Percentiles rank a stretch among this genome's conserved stretches.
Evolutionary conservation across 2,329 filamentous ascomycete species (phyloP).

Genomic region (Calonectria hongkongensis): DNA sequence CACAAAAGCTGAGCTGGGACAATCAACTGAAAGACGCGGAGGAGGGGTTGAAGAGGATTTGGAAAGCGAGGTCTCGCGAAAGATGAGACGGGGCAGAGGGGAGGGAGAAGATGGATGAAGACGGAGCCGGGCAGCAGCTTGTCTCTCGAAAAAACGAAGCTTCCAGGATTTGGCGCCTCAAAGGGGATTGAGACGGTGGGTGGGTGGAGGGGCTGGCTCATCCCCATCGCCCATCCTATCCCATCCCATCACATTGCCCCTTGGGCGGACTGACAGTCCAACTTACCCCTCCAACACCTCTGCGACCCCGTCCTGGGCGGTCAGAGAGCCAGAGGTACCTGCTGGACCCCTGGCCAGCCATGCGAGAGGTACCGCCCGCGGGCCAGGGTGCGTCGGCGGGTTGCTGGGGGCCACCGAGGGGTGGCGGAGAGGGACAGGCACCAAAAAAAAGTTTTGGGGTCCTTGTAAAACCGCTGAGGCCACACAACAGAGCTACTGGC

Average conservation of each 20-base stretch:
- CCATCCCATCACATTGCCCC: constrained; percentile 31
- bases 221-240: constrained; percentile 30
- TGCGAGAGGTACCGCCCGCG: constrained; percentile 26
- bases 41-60: constrained; percentile 46
- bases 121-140: constrained; percentile 50
- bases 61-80: constrained; percentile 50
- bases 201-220: constrained; percentile 43
- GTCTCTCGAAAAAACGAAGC: constrained; percentile 57
- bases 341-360: constrained; percentile 27
- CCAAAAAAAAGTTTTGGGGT: constrained; percentile 38
- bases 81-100: constrained; percentile 48
- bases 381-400: constrained; percentile 4
- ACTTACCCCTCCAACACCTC: constrained; percentile 26
- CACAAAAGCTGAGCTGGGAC: constrained; percentile 50
- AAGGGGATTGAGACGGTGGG: constrained; percentile 55
- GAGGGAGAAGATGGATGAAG: constrained; percentile 42
- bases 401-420: constrained; percentile 28
- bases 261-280: constrained; percentile 19
- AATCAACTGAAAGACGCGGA: constrained; percentile 46
- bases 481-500: constrained; percentile 29
- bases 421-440: constrained; percentile 27
- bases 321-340: constrained; percentile 34
- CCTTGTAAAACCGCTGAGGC: constrained; percentile 51
- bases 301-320: constrained; percentile 28
- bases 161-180: constrained; percentile 51